Evolutionary conservation across 2,329 filamentous ascomycete genomes (phyloP).

Genomic region (Aspergillus ochraceoroseus): DNA sequence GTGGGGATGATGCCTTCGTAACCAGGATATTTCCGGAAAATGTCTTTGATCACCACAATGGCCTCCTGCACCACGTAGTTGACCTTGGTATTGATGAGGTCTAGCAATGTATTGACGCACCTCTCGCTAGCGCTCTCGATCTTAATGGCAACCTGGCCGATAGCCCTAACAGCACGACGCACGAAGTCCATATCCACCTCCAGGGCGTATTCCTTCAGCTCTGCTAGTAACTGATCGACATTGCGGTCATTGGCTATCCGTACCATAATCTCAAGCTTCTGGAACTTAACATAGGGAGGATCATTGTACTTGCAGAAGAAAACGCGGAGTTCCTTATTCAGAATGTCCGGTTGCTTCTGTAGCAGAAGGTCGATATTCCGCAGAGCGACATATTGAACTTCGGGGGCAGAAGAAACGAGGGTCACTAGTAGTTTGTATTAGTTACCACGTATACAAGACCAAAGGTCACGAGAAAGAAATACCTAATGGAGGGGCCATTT

Average conservation of each 20-base stretch:
- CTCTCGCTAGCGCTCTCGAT: constrained; percentile 92
- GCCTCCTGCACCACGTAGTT: constrained; percentile 99
- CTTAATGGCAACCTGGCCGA: constrained; percentile 97
- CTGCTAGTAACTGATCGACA: constrained; percentile 86
- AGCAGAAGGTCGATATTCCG: constrained; percentile 93
- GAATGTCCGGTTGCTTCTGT: constrained; percentile 91
- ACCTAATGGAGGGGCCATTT: constrained; percentile 96
- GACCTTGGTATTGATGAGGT: constrained; percentile 94
- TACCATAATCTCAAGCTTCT: constrained; percentile 99
- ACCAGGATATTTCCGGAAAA: constrained; percentile 93
- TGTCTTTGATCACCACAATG: constrained; percentile 98
- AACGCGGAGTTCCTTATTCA: constrained; percentile 94
- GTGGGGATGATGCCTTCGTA: constrained; percentile 98
- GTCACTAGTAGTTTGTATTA: constrained; percentile 61
- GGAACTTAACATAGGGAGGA: constrained; percentile 92
- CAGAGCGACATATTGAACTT: constrained; percentile 96
- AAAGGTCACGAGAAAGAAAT: constrained; percentile 29
- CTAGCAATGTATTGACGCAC: constrained; percentile 87
- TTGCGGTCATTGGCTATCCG: constrained; percentile 97
- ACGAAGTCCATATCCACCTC: constrained; percentile 99
- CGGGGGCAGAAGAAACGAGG: constrained; percentile 86
- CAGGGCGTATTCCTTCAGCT: constrained; percentile 93
- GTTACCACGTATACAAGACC: neutral
- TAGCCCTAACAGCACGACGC: constrained; percentile 85
- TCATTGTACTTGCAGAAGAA: constrained; percentile 99